These are phyloP conservation scores for Triangularia setosa DNA, from an alignment of 2,329 filamentous ascomycete species.

Conservation along the genomic window DNA sequence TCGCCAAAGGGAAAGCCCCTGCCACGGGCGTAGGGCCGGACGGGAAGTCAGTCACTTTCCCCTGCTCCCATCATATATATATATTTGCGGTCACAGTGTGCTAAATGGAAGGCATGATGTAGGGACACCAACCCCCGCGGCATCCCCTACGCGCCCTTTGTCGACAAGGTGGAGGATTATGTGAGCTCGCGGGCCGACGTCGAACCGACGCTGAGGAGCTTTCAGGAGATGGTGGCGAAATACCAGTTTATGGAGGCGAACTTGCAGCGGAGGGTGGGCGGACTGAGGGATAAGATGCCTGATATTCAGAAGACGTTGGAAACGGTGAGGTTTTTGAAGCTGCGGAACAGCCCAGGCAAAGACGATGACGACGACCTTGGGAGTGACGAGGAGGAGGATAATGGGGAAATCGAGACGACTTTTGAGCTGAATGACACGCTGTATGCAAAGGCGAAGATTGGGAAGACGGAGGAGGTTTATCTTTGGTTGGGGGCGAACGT, in stretches of 20 bases:
- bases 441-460: slow-evolving; percentile 80
- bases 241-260: slow-evolving; percentile 99
- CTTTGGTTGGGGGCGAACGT: slow-evolving; percentile 99
- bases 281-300: slow-evolving; percentile 90
- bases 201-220: slow-evolving; percentile 74
- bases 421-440: slow-evolving; percentile 97
- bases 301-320: slow-evolving; percentile 96
- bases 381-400: not conserved
- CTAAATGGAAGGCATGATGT: too few relatives aligned
- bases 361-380: not conserved
- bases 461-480: slow-evolving; percentile 85
- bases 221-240: slow-evolving; percentile 95
- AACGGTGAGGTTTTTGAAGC: slow-evolving; percentile 79
- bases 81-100: too few relatives aligned
- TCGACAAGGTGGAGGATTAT: slow-evolving; percentile 87
- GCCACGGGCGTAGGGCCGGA: not conserved
- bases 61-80: not conserved
- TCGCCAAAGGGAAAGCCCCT: not conserved
- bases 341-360: slow-evolving; percentile 56
- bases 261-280: slow-evolving; percentile 74
- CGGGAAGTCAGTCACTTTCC: not conserved
- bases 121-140: slow-evolving; percentile 72
- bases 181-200: slow-evolving; percentile 74
- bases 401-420: slow-evolving; percentile 60
- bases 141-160: slow-evolving; percentile 79